These are phyloP conservation scores for Penicillium pancosmium DNA, from an alignment of 495 filamentous ascomycete species.

Conservation along the genomic window DNA sequence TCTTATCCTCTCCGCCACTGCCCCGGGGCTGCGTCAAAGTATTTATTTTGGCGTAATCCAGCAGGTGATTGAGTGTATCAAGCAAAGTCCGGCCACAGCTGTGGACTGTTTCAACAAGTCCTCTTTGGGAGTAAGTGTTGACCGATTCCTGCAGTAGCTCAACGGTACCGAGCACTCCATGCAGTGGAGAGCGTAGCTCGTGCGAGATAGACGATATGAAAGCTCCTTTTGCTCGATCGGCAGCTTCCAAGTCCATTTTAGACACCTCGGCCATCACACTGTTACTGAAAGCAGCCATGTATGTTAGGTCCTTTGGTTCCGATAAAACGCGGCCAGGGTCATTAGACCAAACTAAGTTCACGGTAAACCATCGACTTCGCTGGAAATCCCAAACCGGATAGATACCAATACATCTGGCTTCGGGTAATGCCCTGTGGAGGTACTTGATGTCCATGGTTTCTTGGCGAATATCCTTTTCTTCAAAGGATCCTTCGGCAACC, in stretches of 20 bases:
- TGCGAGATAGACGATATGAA: constrained; percentile 76
- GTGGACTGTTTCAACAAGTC: constrained; percentile 17
- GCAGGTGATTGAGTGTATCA: constrained; percentile 30
- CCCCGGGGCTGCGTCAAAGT: constrained; percentile 24
- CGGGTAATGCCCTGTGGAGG: constrained; percentile 31
- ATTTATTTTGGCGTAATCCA: constrained; percentile 66
- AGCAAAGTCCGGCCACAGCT: constrained; percentile 24
- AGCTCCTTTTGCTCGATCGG: constrained; percentile 59
- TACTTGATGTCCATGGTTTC: constrained; percentile 32
- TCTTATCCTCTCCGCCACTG: constrained; percentile 4
- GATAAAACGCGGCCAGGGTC: constrained; percentile 33
- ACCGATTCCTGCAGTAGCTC: constrained; percentile 50
- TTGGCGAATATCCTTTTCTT: constrained; percentile 21
- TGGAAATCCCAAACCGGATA: constrained; percentile 64
- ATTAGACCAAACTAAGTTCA: constrained; percentile 57
- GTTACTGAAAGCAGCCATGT: constrained; percentile 63
- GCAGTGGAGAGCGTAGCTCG: constrained; percentile 70
- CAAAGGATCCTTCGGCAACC: constrained; percentile 7
- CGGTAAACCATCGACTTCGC: constrained; percentile 62
- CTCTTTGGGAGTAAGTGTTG: constrained; percentile 11
- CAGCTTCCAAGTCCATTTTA: constrained; percentile 48
- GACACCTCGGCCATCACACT: constrained; percentile 68
- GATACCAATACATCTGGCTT: constrained; percentile 30
- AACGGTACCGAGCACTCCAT: constrained; percentile 65
- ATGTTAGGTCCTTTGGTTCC: constrained; percentile 52